phyloP scores from a whole-genome alignment of 345 rosid species.

The Arabidopsis thaliana region DNA sequence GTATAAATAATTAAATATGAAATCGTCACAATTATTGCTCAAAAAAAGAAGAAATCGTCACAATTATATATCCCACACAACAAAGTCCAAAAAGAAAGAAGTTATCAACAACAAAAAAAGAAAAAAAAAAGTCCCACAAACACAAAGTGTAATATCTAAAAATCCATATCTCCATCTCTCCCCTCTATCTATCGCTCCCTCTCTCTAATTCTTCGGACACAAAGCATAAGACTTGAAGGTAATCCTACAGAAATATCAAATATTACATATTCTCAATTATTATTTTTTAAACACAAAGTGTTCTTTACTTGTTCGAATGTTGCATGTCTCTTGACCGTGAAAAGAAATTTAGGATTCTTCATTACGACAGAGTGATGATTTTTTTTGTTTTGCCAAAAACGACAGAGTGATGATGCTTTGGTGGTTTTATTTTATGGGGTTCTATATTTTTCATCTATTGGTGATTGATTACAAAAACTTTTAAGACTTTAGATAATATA shows the following conservation, averaged over 20 bases:
- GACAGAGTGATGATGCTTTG: not conserved
- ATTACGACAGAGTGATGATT: too few species aligned
- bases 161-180: too few species aligned
- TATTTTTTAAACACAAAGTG: not conserved
- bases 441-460: not conserved
- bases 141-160: too few species aligned
- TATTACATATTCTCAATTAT: too few species aligned
- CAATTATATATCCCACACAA: too few species aligned
- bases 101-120: too few species aligned
- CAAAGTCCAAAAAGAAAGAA: too few species aligned
- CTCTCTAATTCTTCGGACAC: not conserved
- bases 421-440: not conserved
- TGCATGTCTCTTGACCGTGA: not conserved
- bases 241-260: not conserved
- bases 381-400: too few species aligned
- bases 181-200: not conserved
- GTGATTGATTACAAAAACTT: slow-evolving; percentile 3
- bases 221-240: slow-evolving; percentile 1
- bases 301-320: not conserved
- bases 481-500: not conserved
- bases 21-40: too few species aligned
- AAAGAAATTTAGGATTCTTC: not conserved
- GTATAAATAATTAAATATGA: too few species aligned
- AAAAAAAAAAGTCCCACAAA: too few species aligned
- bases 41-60: too few species aligned